Conservation (phyloP, 164 flowering plant species). For the Paratinospora sagittata region DNA sequence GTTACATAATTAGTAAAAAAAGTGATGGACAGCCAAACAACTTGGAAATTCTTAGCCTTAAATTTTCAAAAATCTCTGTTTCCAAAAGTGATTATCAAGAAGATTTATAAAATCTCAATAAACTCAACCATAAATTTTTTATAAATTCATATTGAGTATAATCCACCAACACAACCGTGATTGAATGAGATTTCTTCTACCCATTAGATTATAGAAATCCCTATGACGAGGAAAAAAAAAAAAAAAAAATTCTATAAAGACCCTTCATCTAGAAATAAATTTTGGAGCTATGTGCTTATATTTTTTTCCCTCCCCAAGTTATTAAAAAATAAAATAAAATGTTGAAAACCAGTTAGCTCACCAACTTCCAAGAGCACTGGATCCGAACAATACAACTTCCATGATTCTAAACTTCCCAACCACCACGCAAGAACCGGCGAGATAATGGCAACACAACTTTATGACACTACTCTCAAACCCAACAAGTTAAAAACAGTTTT, state of each 20-base stretch:
- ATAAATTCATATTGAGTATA: too few species aligned
- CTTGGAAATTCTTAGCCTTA: too few species aligned
- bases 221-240: neutral
- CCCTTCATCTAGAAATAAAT: neutral
- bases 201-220: neutral
- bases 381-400: neutral
- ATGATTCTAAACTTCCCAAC: slow-evolving; percentile 5
- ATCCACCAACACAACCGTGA: too few species aligned
- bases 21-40: too few species aligned
- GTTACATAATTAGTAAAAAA: too few species aligned
- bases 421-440: slow-evolving; percentile 9
- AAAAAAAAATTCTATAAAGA: neutral
- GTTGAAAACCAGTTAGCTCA: neutral
- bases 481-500: neutral
- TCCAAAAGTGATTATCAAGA: too few species aligned
- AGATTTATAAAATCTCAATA: too few species aligned
- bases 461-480: neutral
- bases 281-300: too few species aligned
- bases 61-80: too few species aligned
- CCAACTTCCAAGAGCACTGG: neutral
- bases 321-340: neutral
- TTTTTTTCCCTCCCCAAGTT: too few species aligned
- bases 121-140: too few species aligned
- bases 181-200: neutral
- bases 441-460: slow-evolving; percentile 4